Conservation (phyloP, 768 basidiomycete genomes). For the Termitomyces sp. region DNA sequence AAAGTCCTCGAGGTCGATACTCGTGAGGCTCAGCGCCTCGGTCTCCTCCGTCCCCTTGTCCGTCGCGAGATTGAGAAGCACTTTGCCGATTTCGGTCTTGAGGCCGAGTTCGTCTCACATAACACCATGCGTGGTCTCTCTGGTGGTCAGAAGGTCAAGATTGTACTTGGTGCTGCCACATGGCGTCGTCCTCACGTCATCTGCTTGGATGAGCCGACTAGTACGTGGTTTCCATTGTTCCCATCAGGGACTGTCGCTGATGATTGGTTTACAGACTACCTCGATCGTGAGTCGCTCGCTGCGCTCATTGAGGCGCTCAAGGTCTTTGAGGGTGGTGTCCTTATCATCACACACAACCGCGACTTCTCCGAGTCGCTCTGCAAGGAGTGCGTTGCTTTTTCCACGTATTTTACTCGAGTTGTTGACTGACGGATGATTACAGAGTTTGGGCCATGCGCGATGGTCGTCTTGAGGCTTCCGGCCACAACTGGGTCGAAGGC, state of each 20-base stretch:
- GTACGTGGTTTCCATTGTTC: constrained; percentile 30
- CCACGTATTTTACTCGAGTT: neutral
- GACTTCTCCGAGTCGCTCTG: constrained; percentile 99
- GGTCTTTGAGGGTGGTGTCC: constrained; percentile 97
- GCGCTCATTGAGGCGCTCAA: constrained; percentile 98
- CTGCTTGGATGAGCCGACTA: constrained; percentile 96
- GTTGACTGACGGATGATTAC: neutral
- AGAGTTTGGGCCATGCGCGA: constrained; percentile 99
- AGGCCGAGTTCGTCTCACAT: constrained; percentile 98
- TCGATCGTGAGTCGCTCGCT: constrained; percentile 98
- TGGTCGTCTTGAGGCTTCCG: constrained; percentile 92
- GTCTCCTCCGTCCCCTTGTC: constrained; percentile 93
- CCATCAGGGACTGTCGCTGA: constrained; percentile 1
- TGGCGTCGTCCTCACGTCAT: constrained; percentile 99
- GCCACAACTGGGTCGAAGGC: constrained; percentile 99
- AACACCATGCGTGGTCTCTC: constrained; percentile 99
- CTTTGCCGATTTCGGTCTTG: constrained; percentile 98
- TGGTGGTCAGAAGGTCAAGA: constrained; percentile 99
- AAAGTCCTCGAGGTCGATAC: constrained; percentile 98
- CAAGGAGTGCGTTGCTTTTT: constrained; percentile 49
- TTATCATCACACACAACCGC: constrained; percentile 95
- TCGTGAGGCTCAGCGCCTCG: constrained; percentile 93
- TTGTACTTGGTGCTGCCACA: constrained; percentile 95
- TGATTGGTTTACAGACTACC: constrained; percentile 64
- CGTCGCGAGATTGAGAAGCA: constrained; percentile 99